Evolutionary conservation across 805 yeast species (phyloP), one percentile per base, ranked within the genome.

Genomic region (Isabelozyma heimii): DNA sequence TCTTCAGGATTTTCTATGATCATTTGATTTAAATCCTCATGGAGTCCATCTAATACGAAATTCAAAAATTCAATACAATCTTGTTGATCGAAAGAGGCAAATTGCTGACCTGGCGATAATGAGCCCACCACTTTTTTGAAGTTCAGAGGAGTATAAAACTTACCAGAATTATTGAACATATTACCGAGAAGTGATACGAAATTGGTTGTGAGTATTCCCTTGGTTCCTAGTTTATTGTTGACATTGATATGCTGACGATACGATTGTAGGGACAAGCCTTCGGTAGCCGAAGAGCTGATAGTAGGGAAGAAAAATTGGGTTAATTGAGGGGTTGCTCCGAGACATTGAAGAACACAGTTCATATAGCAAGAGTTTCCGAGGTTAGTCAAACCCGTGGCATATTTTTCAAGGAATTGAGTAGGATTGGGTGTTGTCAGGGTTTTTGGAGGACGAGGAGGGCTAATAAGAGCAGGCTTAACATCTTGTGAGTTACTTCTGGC

Each of bases 361-460:
- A 91, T 87, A 66, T 91, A 91, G 65, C 97, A 91, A 0, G 96
- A 87, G 59, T 92, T 92, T 2, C 97, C 97, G 52, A 91, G 71
- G 62, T 91, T 91, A 12, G 76, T 73, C 5, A 91, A 72, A 0
- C 98, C 97, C 0, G 91, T 83, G 15, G 82, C 72, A 45, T 83
- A 77, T 48, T 72, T 60, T 38, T 60, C 60, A n/a, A 65, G 51
- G 47, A 65, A 59, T 33, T 50, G 51, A 1, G 48, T 44, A 9
- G 60, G 53, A 42, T 46, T 52, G 24, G 43, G 39, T 9, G 45
- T 5, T 13, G 52, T 24, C 15, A 7, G 8, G 37, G n/a, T 27
- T 8, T 14, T 12, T 24, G 49, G 40, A 15, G 43, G 27, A 10
- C 24, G 26, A 37, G 39, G 15, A 8, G 33, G 43, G 9, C 26